These are phyloP conservation scores for Cordyceps farinosa DNA, from an alignment of 2,329 filamentous ascomycete genomes.

Conservation along the genomic window DNA sequence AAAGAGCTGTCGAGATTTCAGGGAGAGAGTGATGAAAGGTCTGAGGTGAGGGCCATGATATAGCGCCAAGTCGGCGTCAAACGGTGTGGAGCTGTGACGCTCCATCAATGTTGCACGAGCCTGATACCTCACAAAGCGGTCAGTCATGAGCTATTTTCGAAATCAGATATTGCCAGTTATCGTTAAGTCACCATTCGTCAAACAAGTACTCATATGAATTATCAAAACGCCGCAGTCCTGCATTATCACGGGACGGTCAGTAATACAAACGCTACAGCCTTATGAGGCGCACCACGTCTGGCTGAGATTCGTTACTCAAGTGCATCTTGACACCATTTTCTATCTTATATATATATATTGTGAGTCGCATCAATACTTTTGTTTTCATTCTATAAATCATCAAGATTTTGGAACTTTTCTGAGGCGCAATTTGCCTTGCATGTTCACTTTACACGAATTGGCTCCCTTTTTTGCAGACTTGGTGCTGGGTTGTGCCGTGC, in stretches of 20 bases:
- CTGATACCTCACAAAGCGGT: background rate
- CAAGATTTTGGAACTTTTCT: background rate
- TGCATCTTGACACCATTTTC: background rate
- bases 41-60: background rate
- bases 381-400: background rate
- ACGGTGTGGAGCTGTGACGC: background rate
- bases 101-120: background rate
- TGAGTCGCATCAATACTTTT: background rate
- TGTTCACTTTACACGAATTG: background rate
- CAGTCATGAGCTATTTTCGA: background rate
- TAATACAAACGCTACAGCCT: background rate
- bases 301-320: background rate
- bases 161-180: no score
- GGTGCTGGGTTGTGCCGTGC: background rate
- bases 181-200: background rate
- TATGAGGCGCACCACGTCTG: background rate
- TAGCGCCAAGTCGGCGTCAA: slow-evolving; percentile 5
- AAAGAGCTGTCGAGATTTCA: background rate
- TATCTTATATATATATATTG: background rate
- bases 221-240: background rate
- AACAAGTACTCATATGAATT: background rate
- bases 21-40: background rate
- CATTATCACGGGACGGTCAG: background rate
- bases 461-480: slow-evolving; percentile 1
- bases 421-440: background rate